Conservation (phyloP, 495 filamentous ascomycete species). For the Darksidea phi region DNA sequence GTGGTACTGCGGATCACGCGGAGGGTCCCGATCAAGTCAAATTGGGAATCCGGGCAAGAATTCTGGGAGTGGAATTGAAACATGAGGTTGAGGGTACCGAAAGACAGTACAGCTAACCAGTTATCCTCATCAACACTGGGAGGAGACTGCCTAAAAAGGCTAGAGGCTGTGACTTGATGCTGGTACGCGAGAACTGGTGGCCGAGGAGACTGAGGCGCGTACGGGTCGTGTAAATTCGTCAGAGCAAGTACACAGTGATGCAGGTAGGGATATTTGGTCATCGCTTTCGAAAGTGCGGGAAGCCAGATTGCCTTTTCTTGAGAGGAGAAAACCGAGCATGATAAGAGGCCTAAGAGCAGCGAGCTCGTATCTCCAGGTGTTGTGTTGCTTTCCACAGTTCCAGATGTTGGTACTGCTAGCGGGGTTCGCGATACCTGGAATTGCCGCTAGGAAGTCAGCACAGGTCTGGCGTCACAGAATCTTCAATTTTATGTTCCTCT, state of each 20-base stretch:
- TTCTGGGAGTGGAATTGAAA: slow-evolving; percentile 15
- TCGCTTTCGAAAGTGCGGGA: not conserved
- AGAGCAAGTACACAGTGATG: slow-evolving; percentile 17
- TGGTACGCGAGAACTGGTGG: slow-evolving; percentile 8
- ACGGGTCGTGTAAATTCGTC: not conserved
- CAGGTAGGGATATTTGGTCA: slow-evolving; percentile 8
- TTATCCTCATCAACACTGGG: slow-evolving; percentile 13
- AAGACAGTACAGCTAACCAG: slow-evolving; percentile 18
- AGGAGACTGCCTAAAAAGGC: slow-evolving; percentile 4
- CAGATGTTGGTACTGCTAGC: not conserved
- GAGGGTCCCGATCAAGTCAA: slow-evolving; percentile 9
- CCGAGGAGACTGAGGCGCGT: not conserved
- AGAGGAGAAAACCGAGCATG: slow-evolving; percentile 5
- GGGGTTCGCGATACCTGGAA: not conserved
- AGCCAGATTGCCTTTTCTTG: slow-evolving; percentile 8
- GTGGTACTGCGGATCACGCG: slow-evolving; percentile 8
- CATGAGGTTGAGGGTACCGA: slow-evolving; percentile 1
- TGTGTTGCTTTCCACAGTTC: not conserved
- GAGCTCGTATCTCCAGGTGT: not conserved
- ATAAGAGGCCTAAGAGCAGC: not conserved
- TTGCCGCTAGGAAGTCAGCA: not conserved
- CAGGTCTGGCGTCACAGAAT: no score
- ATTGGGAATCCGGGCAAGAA: not conserved
- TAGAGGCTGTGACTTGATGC: slow-evolving; percentile 13
- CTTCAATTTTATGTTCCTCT: no score